Percentiles rank a stretch among this genome's conserved stretches.
phyloP scores from a whole-genome alignment of 1,139 yeast species.

The Candida glucosophila region DNA sequence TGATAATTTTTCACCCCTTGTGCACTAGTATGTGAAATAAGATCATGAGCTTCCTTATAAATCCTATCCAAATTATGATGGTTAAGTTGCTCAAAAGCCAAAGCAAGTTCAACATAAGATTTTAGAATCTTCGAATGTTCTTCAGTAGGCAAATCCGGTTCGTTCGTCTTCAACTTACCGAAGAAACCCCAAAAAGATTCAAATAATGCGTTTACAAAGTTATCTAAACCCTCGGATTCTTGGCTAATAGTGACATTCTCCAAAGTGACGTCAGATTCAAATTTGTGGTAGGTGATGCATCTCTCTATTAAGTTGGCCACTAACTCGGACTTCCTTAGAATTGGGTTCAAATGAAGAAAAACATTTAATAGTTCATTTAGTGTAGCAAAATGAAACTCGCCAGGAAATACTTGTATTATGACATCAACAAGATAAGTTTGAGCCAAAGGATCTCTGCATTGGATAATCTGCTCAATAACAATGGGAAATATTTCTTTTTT shows the following conservation, averaged over 20 bases:
- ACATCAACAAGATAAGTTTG: conserved; percentile 89
- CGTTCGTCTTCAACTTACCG: conserved; percentile 39
- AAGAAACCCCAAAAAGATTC: conserved; percentile 61
- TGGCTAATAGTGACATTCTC: neutral
- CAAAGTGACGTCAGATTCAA: conserved; percentile 15
- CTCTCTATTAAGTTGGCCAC: conserved; percentile 67
- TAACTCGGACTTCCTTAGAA: conserved; percentile 58
- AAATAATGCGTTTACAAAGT: conserved; percentile 28
- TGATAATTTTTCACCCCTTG: too few species aligned
- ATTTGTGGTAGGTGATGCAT: conserved; percentile 49
- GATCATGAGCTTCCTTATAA: conserved; percentile 26
- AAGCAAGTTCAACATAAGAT: conserved; percentile 54
- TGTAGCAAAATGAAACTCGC: conserved; percentile 77
- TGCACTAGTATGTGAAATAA: too few species aligned
- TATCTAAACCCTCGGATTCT: conserved; percentile 2
- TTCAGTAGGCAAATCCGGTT: conserved; percentile 56
- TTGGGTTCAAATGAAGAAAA: conserved; percentile 55
- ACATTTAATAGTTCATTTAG: conserved; percentile 59
- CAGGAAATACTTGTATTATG: conserved; percentile 88
- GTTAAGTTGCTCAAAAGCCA: conserved; percentile 60
- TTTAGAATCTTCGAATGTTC: conserved; percentile 62
- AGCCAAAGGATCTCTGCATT: conserved; percentile 86
- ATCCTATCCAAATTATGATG: conserved; percentile 54
- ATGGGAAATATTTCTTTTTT: conserved; percentile 62
- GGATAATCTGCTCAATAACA: conserved; percentile 82